phyloP scores from a whole-genome alignment of 768 basidiomycete genomes.

The Auricularia sp. region DNA sequence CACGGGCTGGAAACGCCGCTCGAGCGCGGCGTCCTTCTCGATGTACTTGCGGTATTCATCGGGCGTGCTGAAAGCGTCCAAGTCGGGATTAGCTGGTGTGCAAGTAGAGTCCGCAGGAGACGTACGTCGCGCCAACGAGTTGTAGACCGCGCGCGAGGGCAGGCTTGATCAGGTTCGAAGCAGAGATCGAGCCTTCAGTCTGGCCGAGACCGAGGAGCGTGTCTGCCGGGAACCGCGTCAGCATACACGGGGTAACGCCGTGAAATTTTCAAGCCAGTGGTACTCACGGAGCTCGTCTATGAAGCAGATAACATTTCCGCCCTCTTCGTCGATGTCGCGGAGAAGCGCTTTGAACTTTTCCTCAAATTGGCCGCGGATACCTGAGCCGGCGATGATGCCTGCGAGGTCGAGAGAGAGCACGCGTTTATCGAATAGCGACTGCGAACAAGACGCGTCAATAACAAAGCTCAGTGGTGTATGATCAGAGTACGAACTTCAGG shows the following conservation, averaged over 20 bases:
- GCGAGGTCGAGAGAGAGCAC: slow-evolving; percentile 80
- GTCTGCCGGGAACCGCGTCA: slow-evolving; percentile 29
- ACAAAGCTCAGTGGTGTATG: neutral
- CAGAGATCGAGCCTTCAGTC: slow-evolving; percentile 84
- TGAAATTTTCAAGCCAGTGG: neutral
- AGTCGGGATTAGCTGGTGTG: neutral
- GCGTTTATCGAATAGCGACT: slow-evolving; percentile 83
- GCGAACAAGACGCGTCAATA: neutral
- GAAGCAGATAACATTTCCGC: slow-evolving; percentile 79
- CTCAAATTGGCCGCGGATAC: slow-evolving; percentile 86
- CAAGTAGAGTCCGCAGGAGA: neutral
- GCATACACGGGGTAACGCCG: neutral
- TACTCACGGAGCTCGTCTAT: slow-evolving; percentile 88
- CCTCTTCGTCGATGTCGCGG: slow-evolving; percentile 82
- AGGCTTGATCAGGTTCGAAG: slow-evolving; percentile 89
- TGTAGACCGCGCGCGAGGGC: slow-evolving; percentile 79
- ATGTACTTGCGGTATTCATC: slow-evolving; percentile 90
- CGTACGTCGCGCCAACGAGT: slow-evolving; percentile 75
- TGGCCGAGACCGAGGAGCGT: slow-evolving; percentile 83
- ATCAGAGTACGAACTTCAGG: slow-evolving; percentile 54
- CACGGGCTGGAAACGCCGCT: slow-evolving; percentile 85
- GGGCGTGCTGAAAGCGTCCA: slow-evolving; percentile 26
- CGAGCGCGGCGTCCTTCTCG: slow-evolving; percentile 83
- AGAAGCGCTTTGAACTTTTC: slow-evolving; percentile 87
- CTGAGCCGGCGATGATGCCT: slow-evolving; percentile 78